Evolutionary conservation across 2,329 filamentous ascomycete species (phyloP), one percentile per base, ranked within the genome.

Genomic region (Sarocladium brachiariae): DNA sequence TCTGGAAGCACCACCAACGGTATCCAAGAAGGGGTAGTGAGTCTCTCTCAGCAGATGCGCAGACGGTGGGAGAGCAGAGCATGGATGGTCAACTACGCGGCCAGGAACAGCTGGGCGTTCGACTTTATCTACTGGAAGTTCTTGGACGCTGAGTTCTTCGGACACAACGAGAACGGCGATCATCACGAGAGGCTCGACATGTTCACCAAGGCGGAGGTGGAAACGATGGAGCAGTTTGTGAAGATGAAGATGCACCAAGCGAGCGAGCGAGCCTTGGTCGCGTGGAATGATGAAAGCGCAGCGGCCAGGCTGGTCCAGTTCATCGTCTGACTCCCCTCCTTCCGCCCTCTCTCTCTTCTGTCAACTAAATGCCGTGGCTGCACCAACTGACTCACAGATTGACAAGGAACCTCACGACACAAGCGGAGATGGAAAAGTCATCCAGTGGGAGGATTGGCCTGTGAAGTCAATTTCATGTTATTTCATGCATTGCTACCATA

Each of bases 101-200:
- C 61, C 3, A 63, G 64, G 43, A 67, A 66, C 35, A 68, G 64
- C 50, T 70, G 64, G 63, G 64, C 61, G 0, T 68, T 71, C 54
- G 68, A 71, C 51, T 56, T 56, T 14, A 54, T 70, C 8, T 71
- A 52, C 51, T 70, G 67, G 68, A 65, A 58, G 50, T 64, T 55
- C 52, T 51, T 70, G 16, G 63, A 70, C 51, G 53, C 62, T 50
- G 56, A 51, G 2, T 67, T 63, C 50, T 70, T 66, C 50, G 65
- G 65, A 24, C 41, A 41, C 37, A 41, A 41, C 37, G 37, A 41
- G 37, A 24, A 41, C 37, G 37, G 37, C 8, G 37, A 41, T 41
- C 37, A 41, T 41, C 37, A 24, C 16, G 37, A 21, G 21, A 41
- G 37, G 37, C 37, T 41, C 37, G 37, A 16, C 18, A 21, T 41